These are phyloP conservation scores for Salix exigua DNA, from an alignment of 345 rosid species.

Conservation along the genomic window DNA sequence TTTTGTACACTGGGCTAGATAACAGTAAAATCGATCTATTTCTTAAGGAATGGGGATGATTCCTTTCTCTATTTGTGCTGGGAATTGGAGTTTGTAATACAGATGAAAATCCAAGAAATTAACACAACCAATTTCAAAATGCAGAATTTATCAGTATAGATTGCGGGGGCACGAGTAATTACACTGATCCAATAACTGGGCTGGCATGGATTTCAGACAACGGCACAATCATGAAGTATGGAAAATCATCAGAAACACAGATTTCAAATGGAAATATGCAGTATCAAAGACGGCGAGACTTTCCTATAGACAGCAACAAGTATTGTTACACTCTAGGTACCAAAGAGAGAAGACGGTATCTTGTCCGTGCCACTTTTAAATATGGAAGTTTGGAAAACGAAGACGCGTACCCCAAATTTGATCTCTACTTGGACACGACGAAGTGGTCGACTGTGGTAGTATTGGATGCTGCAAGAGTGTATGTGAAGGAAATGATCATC, in stretches of 20 bases:
- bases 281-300: conserved; percentile 62
- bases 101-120: background rate
- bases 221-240: conserved; percentile 44
- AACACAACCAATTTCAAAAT: background rate
- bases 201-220: conserved; percentile 81
- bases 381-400: conserved; percentile 56
- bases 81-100: background rate
- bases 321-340: conserved; percentile 74
- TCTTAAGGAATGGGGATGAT: background rate
- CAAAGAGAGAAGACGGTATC: conserved; percentile 71
- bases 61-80: background rate
- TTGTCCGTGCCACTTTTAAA: conserved; percentile 85
- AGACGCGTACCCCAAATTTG: conserved; percentile 75
- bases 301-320: conserved; percentile 70
- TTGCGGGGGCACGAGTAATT: conserved; percentile 70
- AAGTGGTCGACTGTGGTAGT: conserved; percentile 84
- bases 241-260: conserved; percentile 39
- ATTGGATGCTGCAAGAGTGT: conserved; percentile 61
- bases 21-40: too few relatives aligned
- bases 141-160: conserved; percentile 91
- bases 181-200: conserved; percentile 69
- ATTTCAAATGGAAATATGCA: conserved; percentile 44
- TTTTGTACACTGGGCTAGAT: background rate
- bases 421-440: conserved; percentile 80
- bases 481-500: conserved; percentile 74